These are phyloP conservation scores for Vaccinium darrowii DNA, from an alignment of 148 eudicot species.

Conservation along the genomic window DNA sequence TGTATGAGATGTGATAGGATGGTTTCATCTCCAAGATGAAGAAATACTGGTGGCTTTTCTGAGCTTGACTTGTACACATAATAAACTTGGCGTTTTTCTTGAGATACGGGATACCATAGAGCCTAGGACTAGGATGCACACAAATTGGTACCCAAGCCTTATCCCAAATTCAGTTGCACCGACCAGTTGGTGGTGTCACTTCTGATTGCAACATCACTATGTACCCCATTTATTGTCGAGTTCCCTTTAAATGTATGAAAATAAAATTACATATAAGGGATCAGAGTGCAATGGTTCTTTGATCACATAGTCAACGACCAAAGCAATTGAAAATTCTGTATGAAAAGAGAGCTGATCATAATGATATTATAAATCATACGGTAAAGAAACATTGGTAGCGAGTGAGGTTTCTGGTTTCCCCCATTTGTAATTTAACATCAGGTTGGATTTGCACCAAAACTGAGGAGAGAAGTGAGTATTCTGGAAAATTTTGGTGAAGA, in stretches of 20 bases:
- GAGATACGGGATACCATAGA: neutral
- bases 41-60: neutral
- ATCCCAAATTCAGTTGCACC: neutral
- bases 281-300: neutral
- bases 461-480: too few relatives aligned
- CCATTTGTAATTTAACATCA: too few relatives aligned
- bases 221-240: neutral
- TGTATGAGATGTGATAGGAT: neutral
- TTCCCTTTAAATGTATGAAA: neutral
- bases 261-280: neutral
- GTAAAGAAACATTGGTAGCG: neutral
- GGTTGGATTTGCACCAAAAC: too few relatives aligned
- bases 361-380: neutral
- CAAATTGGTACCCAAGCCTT: neutral
- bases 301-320: neutral
- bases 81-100: neutral
- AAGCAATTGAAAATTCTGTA: neutral
- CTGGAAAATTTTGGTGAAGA: too few relatives aligned
- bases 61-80: neutral
- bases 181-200: slow-evolving; percentile 2
- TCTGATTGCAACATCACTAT: neutral
- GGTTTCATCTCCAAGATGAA: neutral
- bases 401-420: neutral
- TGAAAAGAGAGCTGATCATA: neutral
- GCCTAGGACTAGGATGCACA: neutral